Percentiles rank a stretch among this genome's conserved stretches.
Conservation (phyloP, 148 eudicot species). For the Mesembryanthemum crystallinum region DNA sequence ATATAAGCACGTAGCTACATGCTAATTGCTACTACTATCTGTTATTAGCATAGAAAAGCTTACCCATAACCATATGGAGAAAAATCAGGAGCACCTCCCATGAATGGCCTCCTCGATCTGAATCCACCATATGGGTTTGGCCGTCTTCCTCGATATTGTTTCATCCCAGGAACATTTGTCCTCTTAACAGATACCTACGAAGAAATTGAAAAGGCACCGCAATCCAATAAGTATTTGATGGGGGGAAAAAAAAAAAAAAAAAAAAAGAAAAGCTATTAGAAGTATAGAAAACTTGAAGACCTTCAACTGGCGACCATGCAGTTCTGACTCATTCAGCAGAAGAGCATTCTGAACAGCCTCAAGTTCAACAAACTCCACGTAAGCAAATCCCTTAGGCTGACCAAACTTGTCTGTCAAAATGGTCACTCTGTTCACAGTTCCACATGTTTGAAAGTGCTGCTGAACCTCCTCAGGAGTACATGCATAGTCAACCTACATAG, state of each 20-base stretch:
- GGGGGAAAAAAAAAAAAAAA: too few relatives aligned
- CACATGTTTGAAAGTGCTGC: conserved; percentile 75
- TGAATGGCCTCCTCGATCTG: conserved; percentile 64
- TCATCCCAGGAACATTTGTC: conserved; percentile 78
- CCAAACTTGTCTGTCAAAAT: conserved; percentile 72
- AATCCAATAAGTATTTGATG: background rate
- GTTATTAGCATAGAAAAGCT: conserved; percentile 19
- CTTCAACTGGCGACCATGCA: conserved; percentile 76
- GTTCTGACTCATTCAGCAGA: conserved; percentile 56
- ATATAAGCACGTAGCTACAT: too few relatives aligned
- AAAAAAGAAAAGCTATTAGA: conserved; percentile 1
- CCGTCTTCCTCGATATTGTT: conserved; percentile 62
- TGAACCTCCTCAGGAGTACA: conserved; percentile 82
- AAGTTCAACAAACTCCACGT: conserved; percentile 67
- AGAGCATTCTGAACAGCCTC: conserved; percentile 69
- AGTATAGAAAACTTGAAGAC: conserved; percentile 25
- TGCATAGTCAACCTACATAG: conserved; percentile 66
- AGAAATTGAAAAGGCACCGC: background rate
- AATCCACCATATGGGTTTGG: conserved; percentile 50
- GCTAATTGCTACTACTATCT: background rate
- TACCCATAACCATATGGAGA: conserved; percentile 79
- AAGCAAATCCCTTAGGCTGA: conserved; percentile 75
- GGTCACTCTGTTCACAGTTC: conserved; percentile 72
- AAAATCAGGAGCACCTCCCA: conserved; percentile 52
- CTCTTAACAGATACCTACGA: conserved; percentile 65